These are phyloP conservation scores for Fomitopsis schrenkii DNA, from an alignment of 1,284 basidiomycete genomes.

Conservation along the genomic window DNA sequence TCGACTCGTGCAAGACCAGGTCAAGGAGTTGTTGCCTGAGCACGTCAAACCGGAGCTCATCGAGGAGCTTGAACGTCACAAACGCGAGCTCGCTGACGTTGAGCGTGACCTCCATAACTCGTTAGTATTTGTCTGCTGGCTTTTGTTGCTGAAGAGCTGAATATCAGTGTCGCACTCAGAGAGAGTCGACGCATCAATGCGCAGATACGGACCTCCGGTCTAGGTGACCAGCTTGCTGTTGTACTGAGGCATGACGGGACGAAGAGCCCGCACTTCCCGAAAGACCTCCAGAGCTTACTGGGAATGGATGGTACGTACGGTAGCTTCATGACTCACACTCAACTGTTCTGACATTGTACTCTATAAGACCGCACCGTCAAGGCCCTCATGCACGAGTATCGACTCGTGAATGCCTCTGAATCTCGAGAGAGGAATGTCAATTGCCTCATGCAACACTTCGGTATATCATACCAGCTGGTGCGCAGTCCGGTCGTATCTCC, in stretches of 20 bases:
- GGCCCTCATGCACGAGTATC: conserved; percentile 39
- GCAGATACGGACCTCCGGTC: conserved; percentile 35
- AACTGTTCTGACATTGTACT: background rate
- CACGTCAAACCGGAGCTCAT: conserved; percentile 45
- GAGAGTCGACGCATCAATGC: conserved; percentile 52
- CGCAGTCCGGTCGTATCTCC: conserved; percentile 5
- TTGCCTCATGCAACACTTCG: conserved; percentile 46
- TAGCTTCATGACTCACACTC: background rate
- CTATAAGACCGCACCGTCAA: conserved; percentile 31
- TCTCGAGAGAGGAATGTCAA: conserved; percentile 44
- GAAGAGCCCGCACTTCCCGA: conserved; percentile 41
- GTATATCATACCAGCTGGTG: conserved; percentile 43
- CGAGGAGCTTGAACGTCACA: conserved; percentile 42
- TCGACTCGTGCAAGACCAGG: conserved; percentile 36
- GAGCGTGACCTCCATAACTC: conserved; percentile 38
- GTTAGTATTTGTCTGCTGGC: conserved; percentile 29
- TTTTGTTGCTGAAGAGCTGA: background rate
- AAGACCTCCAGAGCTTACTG: conserved; percentile 42
- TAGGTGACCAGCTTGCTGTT: conserved; percentile 36
- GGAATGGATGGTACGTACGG: conserved; percentile 37
- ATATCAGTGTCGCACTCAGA: conserved; percentile 23
- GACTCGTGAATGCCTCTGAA: conserved; percentile 10
- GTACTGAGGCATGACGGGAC: conserved; percentile 42
- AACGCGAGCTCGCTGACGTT: conserved; percentile 40
- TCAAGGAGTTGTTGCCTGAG: conserved; percentile 37